These are phyloP conservation scores for Fusarium compactum DNA, from an alignment of 2,329 filamentous ascomycete species.

Conservation along the genomic window DNA sequence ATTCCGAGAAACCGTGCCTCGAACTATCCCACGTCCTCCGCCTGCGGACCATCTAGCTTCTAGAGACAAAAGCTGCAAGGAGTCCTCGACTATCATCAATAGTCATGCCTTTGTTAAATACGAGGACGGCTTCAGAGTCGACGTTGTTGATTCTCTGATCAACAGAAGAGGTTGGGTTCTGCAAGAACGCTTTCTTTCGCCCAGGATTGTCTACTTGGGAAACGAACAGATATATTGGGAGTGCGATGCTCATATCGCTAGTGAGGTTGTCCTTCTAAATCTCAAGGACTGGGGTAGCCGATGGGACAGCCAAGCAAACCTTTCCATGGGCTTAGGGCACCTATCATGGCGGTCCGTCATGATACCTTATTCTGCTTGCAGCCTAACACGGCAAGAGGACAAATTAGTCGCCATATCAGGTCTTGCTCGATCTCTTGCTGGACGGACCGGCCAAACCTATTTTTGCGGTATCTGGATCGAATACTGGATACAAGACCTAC, in stretches of 20 bases:
- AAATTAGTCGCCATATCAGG: not conserved
- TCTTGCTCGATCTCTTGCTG: not conserved
- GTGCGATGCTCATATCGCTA: not conserved
- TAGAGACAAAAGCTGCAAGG: accelerated
- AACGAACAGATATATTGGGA: not conserved
- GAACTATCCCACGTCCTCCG: not conserved
- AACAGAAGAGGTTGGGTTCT: not conserved
- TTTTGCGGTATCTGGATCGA: not conserved
- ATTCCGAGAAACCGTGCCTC: accelerated
- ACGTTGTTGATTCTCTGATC: not conserved
- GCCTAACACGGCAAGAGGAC: not conserved
- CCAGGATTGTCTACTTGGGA: not conserved
- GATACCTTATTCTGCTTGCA: not conserved
- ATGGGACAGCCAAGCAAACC: no score
- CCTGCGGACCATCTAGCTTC: accelerated
- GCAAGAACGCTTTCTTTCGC: not conserved
- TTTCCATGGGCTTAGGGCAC: not conserved
- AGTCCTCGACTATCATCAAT: no score
- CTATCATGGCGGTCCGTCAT: not conserved
- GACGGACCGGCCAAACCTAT: accelerated
- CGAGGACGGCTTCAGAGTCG: accelerated
- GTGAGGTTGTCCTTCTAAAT: accelerated
- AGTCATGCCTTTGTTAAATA: accelerated
- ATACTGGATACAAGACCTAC: not conserved
- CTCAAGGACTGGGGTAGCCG: accelerated